A percentile compares a stretch with the other conserved stretches of the same genome.
Conservation (phyloP, 2,329 filamentous ascomycete species). For the Sporothrix brasiliensis region DNA sequence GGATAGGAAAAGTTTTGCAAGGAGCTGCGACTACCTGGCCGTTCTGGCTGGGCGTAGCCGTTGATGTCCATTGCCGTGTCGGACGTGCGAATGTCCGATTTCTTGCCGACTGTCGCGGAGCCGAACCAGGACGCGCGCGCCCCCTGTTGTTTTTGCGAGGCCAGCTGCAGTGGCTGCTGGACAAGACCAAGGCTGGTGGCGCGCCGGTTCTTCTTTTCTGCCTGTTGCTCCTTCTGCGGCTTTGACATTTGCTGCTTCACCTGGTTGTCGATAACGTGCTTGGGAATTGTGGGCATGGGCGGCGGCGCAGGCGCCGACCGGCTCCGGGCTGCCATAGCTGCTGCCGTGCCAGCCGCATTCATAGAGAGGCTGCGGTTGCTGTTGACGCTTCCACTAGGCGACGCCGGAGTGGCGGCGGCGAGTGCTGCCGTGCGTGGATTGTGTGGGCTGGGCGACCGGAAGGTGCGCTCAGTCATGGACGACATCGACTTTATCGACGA, state of each 20-base stretch:
- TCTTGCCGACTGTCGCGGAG: constrained; percentile 49
- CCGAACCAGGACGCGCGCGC: constrained; percentile 55
- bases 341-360: constrained; percentile 30
- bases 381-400: neutral
- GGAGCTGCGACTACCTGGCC: constrained; percentile 51
- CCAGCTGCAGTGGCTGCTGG: constrained; percentile 51
- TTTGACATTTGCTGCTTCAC: neutral
- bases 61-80: constrained; percentile 46
- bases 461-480: constrained; percentile 88
- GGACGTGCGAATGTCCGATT: constrained; percentile 50
- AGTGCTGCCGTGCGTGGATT: constrained; percentile 40
- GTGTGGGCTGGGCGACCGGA: constrained; percentile 73
- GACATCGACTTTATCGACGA: constrained; percentile 70
- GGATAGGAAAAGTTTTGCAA: constrained; percentile 65
- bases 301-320: constrained; percentile 61
- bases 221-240: neutral
- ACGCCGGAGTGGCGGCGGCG: neutral
- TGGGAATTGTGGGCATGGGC: constrained; percentile 69
- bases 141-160: constrained; percentile 54
- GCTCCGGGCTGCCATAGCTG: constrained; percentile 38
- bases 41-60: constrained; percentile 34
- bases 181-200: constrained; percentile 28
- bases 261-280: constrained; percentile 43
- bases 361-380: constrained; percentile 7
- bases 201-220: constrained; percentile 14